phyloP scores from a whole-genome alignment of 2,329 filamentous ascomycete species.

The Malbranchea zuffiana region DNA sequence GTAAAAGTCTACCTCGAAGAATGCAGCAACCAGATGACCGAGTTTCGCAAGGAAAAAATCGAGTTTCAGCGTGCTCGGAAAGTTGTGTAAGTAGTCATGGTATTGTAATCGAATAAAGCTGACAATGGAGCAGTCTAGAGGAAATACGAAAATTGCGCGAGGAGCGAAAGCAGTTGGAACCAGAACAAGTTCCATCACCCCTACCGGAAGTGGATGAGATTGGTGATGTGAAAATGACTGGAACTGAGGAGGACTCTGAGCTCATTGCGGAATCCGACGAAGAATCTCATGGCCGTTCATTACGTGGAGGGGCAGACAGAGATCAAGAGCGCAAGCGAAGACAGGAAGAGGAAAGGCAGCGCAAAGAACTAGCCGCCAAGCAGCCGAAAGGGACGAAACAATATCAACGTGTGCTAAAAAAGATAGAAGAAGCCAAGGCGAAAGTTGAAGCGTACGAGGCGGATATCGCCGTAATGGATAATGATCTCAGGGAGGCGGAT shows the following conservation, averaged over 20 bases:
- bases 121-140: slow-evolving; percentile 25
- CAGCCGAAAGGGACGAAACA: slow-evolving; percentile 74
- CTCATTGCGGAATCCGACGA: slow-evolving; percentile 40
- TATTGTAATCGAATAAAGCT: slow-evolving; percentile 2
- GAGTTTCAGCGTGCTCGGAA: slow-evolving; percentile 74
- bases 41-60: slow-evolving; percentile 89
- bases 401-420: slow-evolving; percentile 74
- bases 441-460: slow-evolving; percentile 71
- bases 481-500: slow-evolving; percentile 86
- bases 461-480: slow-evolving; percentile 74
- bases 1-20: slow-evolving; percentile 83
- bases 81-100: slow-evolving; percentile 38
- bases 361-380: slow-evolving; percentile 54
- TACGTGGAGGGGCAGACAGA: slow-evolving; percentile 55
- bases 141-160: slow-evolving; percentile 38
- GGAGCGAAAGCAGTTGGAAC: slow-evolving; percentile 39
- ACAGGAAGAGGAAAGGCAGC: slow-evolving; percentile 58
- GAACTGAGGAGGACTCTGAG: slow-evolving; percentile 50
- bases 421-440: slow-evolving; percentile 78
- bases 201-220: slow-evolving; percentile 31
- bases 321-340: slow-evolving; percentile 68
- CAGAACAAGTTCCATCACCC: slow-evolving; percentile 36
- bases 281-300: slow-evolving; percentile 45
- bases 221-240: slow-evolving; percentile 31
- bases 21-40: slow-evolving; percentile 88